phyloP scores from a whole-genome alignment of 768 basidiomycete genomes.

The Rhodotorula graminis region DNA sequence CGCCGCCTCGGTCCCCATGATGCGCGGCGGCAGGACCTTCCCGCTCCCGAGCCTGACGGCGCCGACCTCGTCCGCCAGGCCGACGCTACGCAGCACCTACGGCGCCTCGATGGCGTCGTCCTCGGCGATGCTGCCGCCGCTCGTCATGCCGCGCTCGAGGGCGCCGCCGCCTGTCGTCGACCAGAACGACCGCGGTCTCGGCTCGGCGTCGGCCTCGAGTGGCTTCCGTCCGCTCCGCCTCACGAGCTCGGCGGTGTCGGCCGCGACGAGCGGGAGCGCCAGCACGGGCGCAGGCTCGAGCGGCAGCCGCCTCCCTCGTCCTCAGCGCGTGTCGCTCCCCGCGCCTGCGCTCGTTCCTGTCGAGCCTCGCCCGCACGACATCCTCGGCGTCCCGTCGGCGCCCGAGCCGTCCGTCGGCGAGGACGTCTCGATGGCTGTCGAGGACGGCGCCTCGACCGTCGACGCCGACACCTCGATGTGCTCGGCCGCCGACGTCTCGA shows the following conservation, averaged over 20 bases:
- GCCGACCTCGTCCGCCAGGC: not conserved
- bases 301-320: not conserved
- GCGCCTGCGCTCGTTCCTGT: not conserved
- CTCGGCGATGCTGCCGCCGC: not conserved
- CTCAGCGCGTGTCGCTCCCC: not conserved
- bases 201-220: not conserved
- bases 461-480: not conserved
- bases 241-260: not conserved
- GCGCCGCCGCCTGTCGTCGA: no score
- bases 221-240: not conserved
- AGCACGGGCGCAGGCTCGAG: not conserved
- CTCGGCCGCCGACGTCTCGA: not conserved
- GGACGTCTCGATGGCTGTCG: not conserved
- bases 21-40: constrained; percentile 4
- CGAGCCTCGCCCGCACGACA: not conserved
- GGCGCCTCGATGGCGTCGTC: not conserved
- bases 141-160: not conserved
- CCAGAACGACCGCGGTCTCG: not conserved
- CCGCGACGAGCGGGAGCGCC: no score
- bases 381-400: not conserved
- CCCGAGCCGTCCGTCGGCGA: no score
- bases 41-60: not conserved
- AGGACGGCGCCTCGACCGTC: not conserved
- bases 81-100: not conserved
- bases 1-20: not conserved